Evolutionary conservation across 345 rosid genomes (phyloP).

Genomic region (Pugionium dolabratum): DNA sequence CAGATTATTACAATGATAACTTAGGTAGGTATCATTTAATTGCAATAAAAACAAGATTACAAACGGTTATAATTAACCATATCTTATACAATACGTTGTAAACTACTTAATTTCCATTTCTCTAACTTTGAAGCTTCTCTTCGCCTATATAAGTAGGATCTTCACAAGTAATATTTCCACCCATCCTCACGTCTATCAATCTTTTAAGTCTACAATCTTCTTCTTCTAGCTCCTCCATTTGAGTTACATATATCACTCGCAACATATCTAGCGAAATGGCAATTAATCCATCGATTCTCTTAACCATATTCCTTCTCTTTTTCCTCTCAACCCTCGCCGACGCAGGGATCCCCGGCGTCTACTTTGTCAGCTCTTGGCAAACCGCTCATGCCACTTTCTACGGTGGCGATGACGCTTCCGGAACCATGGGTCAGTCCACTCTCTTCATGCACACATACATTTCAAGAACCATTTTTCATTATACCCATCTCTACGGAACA

Average conservation of each 20-base stretch:
- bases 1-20: conserved; percentile 20
- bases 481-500: conserved; percentile 10
- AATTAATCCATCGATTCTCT: neutral
- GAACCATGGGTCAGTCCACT: conserved; percentile 70
- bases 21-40: conserved; percentile 8
- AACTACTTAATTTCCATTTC: conserved; percentile 9
- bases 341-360: conserved; percentile 65
- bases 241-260: neutral
- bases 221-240: neutral
- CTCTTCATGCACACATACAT: neutral
- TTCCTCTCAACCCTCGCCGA: conserved; percentile 37
- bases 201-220: conserved; percentile 12
- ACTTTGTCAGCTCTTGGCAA: conserved; percentile 66
- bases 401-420: conserved; percentile 87
- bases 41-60: conserved; percentile 1
- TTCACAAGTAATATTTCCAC: conserved; percentile 16
- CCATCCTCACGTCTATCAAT: conserved; percentile 28
- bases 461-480: neutral
- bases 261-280: conserved; percentile 22
- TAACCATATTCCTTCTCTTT: conserved; percentile 35
- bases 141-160: conserved; percentile 32
- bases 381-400: conserved; percentile 91
- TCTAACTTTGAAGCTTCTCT: conserved; percentile 26
- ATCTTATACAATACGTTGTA: conserved; percentile 6
- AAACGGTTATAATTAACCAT: conserved; percentile 15